Evolutionary conservation across 176 grass and related monocot species (phyloP).

Genomic region (Zea luxurians): DNA sequence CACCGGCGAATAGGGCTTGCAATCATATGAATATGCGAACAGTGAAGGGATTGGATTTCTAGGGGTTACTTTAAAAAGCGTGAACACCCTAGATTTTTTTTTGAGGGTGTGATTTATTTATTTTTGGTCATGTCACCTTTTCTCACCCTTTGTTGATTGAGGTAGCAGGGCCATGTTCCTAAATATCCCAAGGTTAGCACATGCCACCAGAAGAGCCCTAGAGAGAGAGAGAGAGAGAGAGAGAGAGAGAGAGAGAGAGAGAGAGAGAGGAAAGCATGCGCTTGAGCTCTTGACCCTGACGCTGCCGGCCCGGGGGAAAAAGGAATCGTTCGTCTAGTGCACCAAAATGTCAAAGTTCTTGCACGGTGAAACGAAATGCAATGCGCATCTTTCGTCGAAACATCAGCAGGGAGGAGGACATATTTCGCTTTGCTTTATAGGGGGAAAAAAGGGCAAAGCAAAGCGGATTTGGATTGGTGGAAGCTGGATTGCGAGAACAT

Average conservation of each 20-base stretch:
- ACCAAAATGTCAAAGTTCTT: conserved; percentile 17
- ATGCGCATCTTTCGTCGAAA: conserved; percentile 53
- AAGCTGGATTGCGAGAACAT: conserved; percentile 49
- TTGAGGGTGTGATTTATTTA: neutral
- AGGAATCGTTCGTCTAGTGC: conserved; percentile 11
- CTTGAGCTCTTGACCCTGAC: neutral
- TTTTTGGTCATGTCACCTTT: neutral
- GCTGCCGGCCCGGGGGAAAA: conserved; percentile 4
- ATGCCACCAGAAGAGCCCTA: conserved; percentile 14
- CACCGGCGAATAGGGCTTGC: conserved; percentile 25
- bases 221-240: no score
- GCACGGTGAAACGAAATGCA: conserved; percentile 4
- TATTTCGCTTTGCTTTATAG: conserved; percentile 35
- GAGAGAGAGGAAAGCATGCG: no score
- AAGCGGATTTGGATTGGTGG: conserved; percentile 59
- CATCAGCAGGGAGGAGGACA: conserved; percentile 36
- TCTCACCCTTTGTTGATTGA: conserved; percentile 53
- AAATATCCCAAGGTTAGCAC: no score
- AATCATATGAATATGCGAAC: conserved; percentile 53
- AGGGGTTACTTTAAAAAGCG: conserved; percentile 51
- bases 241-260: no score
- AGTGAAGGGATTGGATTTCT: conserved; percentile 51
- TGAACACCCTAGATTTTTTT: conserved; percentile 42
- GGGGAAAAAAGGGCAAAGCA: conserved; percentile 40
- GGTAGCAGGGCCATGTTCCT: neutral